Evolutionary conservation across 305 asterid species (phyloP).

Genomic region (Plantago lanceolata): DNA sequence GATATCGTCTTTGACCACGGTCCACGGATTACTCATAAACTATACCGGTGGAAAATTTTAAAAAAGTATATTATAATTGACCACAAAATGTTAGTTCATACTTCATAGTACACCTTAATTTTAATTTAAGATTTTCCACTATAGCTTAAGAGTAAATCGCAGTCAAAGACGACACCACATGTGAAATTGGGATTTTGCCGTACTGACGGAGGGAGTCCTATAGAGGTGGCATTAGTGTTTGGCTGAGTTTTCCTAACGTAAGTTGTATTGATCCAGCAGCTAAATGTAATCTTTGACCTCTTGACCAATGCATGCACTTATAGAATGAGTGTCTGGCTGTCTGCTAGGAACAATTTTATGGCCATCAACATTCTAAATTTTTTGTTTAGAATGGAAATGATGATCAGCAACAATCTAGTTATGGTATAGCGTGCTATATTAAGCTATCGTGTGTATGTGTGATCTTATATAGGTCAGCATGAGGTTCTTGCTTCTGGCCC

Average conservation of each 20-base stretch:
- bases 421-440: constrained; percentile 7
- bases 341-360: constrained; percentile 13
- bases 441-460: constrained; percentile 19
- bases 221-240: no score
- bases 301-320: constrained; percentile 8
- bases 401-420: constrained; percentile 7
- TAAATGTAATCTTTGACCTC: background rate
- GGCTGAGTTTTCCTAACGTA: background rate
- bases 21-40: no score
- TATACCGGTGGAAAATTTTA: no score
- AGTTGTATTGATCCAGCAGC: background rate
- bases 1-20: no score
- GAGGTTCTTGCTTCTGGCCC: constrained; percentile 99
- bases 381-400: constrained; percentile 3
- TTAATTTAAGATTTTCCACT: no score
- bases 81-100: no score
- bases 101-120: no score
- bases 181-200: no score
- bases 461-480: constrained; percentile 66
- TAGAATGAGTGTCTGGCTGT: no score
- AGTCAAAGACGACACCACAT: background rate
- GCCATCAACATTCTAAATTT: constrained; percentile 6
- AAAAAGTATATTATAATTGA: no score
- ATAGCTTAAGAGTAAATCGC: background rate
- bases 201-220: no score